Conservation (phyloP, 148 eudicot species). For the Nepenthes gracilis region DNA sequence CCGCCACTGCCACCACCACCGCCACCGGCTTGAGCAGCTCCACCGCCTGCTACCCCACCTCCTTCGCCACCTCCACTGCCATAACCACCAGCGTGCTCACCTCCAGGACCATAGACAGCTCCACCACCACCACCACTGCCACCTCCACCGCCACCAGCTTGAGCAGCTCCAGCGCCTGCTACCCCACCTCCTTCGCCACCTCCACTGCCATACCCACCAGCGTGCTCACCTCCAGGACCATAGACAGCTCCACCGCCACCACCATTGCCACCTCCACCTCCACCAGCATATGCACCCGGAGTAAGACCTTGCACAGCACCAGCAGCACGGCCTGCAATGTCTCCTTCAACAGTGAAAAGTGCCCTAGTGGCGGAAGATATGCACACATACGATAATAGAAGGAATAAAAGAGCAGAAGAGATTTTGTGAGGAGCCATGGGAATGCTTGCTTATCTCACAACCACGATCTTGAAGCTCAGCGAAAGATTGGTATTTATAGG, state of each 20-base stretch:
- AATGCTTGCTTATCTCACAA: neutral
- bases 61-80: slow-evolving; percentile 1
- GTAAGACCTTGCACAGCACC: no score
- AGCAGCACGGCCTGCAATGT: neutral
- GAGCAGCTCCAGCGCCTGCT: no score
- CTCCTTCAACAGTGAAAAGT: slow-evolving; percentile 4
- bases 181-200: neutral
- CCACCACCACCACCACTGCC: slow-evolving; percentile 1
- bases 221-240: no score
- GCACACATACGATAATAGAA: slow-evolving; percentile 1
- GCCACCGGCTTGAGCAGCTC: slow-evolving; percentile 1
- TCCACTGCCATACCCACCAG: no score
- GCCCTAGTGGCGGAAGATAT: slow-evolving; percentile 6
- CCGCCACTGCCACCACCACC: slow-evolving; percentile 8
- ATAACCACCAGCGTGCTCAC: neutral
- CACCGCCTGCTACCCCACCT: no score
- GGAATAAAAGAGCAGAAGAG: slow-evolving; percentile 2
- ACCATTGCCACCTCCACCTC: no score
- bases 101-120: neutral
- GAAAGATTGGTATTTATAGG: no score
- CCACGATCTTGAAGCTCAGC: no score
- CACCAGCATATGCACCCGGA: no score
- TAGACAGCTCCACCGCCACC: no score
- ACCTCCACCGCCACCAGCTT: neutral
- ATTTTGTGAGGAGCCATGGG: slow-evolving; percentile 5